phyloP scores from a whole-genome alignment of 2,329 filamentous ascomycete species.

The Huntiella savannae region DNA sequence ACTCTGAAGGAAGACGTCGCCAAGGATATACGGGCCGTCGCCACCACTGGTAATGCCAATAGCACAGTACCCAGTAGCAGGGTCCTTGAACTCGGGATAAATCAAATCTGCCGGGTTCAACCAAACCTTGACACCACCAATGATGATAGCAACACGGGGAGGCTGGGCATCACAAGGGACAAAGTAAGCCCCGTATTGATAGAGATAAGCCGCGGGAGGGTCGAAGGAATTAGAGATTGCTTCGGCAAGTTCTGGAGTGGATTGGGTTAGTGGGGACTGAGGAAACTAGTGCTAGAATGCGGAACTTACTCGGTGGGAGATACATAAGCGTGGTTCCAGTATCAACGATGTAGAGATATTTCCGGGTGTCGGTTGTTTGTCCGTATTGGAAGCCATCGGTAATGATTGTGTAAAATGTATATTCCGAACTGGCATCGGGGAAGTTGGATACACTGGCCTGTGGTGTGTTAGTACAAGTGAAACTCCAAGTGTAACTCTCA shows the following conservation, averaged over 20 bases:
- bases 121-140: conserved; percentile 25
- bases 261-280: not conserved
- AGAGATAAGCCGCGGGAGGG: conserved; percentile 27
- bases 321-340: conserved; percentile 33
- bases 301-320: conserved; percentile 25
- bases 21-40: conserved; percentile 28
- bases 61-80: conserved; percentile 28
- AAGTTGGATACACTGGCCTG: conserved; percentile 26
- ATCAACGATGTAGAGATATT: conserved; percentile 32
- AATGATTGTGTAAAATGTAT: conserved; percentile 35
- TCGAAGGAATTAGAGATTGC: conserved; percentile 28
- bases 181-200: conserved; percentile 29
- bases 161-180: conserved; percentile 28
- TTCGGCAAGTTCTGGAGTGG: conserved; percentile 24
- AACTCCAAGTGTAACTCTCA: not conserved
- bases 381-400: conserved; percentile 29
- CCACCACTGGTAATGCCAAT: conserved; percentile 27
- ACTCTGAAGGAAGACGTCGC: conserved; percentile 31
- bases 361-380: conserved; percentile 22
- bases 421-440: conserved; percentile 15
- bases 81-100: conserved; percentile 24
- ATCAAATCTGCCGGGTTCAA: conserved; percentile 31
- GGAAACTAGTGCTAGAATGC: not conserved
- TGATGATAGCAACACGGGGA: conserved; percentile 26
- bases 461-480: conserved; percentile 3